Evolutionary conservation across 2,329 filamentous ascomycete genomes (phyloP), one percentile per base, ranked within the genome.

Genomic region (Curvularia verruculosa): DNA sequence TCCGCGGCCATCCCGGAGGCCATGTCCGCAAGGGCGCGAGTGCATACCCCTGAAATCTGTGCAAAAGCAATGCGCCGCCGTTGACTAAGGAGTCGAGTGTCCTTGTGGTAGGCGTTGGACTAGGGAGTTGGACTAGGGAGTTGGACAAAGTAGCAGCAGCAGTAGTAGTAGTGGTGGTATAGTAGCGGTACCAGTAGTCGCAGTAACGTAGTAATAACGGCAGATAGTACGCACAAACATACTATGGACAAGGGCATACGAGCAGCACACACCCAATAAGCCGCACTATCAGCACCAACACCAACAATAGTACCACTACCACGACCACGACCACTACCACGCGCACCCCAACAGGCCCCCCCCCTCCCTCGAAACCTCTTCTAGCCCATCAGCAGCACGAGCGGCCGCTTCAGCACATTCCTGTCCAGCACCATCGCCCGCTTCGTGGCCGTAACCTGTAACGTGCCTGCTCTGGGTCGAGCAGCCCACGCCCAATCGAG

Each of bases 1-100:
- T 49, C 56, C 56, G 58, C 55, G 47, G 54, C 43, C 58, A 66
- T 61, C 68, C 68, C 70, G 57, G 66, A 54, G 64, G 61, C 57
- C 46, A 45, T 50, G 34, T 43, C 46, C 34, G 47, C 56, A 37
- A 52, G 45, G 53, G 12, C 19, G 49, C 45, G 39, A 40, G 40
- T 39, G 44, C 31, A 13, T 36, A 36, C 52, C 55, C 57, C 64
- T 59, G 64, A 63, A 63, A 57, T 52, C 46, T 47, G 50, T 56
- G 49, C 59, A 60, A 60, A 60, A 61, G 56, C 51, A 58, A 52
- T 50, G 47, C 52, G 51, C 43, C 28, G 54, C 59, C 19, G 61
- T 50, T 18, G 52, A 47, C 5, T 15, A 15, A 31, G 29, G 29
- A 15, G 29, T 31, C 29, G 29, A 29, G 26, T 12, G 29, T 31